Percentiles rank a stretch among this genome's conserved stretches.
Evolutionary conservation across 2,329 filamentous ascomycete genomes (phyloP).

Genomic region (Epichloe typhina): DNA sequence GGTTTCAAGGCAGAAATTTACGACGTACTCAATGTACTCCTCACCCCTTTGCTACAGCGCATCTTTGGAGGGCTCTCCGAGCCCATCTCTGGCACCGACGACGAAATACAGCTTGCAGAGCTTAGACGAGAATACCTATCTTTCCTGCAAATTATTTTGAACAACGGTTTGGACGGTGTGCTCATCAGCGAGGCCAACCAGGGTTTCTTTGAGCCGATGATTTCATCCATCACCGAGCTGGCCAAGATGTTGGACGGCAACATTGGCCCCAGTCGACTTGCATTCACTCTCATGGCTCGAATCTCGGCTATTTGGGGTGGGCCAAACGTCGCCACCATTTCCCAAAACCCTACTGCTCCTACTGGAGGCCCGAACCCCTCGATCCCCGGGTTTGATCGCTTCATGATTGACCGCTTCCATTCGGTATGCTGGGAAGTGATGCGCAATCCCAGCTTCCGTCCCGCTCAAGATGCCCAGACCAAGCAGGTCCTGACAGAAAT

Average conservation of each 20-base stretch:
- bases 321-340: slow-evolving; percentile 54
- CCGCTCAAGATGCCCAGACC: slow-evolving; percentile 70
- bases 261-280: slow-evolving; percentile 50
- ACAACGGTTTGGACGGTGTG: slow-evolving; percentile 78
- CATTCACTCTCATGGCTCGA: slow-evolving; percentile 67
- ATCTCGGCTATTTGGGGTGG: slow-evolving; percentile 90
- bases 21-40: slow-evolving; percentile 72
- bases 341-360: slow-evolving; percentile 35
- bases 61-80: slow-evolving; percentile 79
- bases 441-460: slow-evolving; percentile 63
- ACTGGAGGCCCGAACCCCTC: slow-evolving; percentile 38
- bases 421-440: slow-evolving; percentile 83
- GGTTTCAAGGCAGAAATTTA: slow-evolving; percentile 93
- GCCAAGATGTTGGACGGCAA: slow-evolving; percentile 61
- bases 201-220: slow-evolving; percentile 74
- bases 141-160: slow-evolving; percentile 79
- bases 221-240: slow-evolving; percentile 73
- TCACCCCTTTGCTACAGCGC: slow-evolving; percentile 79
- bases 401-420: slow-evolving; percentile 82
- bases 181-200: slow-evolving; percentile 87
- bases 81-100: slow-evolving; percentile 79
- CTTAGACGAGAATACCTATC: slow-evolving; percentile 89
- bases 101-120: slow-evolving; percentile 88
- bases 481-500: slow-evolving; percentile 82
- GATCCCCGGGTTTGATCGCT: slow-evolving; percentile 82